Conservation (phyloP, 345 rosid species). For the Cardamine chenopodiifolia region DNA sequence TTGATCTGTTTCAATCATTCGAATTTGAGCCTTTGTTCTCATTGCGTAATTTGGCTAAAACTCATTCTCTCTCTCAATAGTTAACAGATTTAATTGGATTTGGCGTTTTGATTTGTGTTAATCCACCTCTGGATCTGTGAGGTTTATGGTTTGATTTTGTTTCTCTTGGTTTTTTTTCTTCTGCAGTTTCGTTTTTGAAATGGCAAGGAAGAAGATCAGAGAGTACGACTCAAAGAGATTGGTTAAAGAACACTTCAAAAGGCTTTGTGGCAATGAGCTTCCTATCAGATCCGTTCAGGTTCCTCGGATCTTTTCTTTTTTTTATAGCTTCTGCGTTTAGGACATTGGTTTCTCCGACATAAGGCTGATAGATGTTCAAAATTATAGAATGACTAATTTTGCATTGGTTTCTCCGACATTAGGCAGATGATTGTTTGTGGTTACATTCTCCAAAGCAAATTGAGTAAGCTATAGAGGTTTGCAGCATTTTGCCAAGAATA, state of each 20-base stretch:
- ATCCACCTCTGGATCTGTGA: conserved; percentile 16
- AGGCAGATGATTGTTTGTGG: neutral
- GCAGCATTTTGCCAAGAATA: neutral
- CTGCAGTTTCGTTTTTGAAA: conserved; percentile 38
- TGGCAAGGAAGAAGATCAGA: conserved; percentile 99
- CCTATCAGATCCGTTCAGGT: conserved; percentile 92
- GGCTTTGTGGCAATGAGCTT: conserved; percentile 68
- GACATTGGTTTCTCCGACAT: conserved; percentile 34
- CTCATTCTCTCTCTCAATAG: neutral
- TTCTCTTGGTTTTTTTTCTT: neutral
- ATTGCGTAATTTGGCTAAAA: neutral
- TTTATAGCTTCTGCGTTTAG: neutral
- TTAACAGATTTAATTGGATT: neutral
- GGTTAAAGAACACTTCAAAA: conserved; percentile 90
- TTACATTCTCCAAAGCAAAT: neutral
- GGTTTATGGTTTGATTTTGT: neutral
- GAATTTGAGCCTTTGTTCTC: neutral
- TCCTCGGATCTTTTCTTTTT: neutral
- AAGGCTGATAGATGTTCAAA: neutral
- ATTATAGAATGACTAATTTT: neutral
- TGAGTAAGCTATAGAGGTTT: neutral
- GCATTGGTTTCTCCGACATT: conserved; percentile 21
- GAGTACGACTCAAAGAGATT: conserved; percentile 97
- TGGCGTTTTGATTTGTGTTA: neutral
- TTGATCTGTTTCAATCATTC: conserved; percentile 6